Conservation (phyloP, 2,329 filamentous ascomycete species). For the Boeremia exigua region DNA sequence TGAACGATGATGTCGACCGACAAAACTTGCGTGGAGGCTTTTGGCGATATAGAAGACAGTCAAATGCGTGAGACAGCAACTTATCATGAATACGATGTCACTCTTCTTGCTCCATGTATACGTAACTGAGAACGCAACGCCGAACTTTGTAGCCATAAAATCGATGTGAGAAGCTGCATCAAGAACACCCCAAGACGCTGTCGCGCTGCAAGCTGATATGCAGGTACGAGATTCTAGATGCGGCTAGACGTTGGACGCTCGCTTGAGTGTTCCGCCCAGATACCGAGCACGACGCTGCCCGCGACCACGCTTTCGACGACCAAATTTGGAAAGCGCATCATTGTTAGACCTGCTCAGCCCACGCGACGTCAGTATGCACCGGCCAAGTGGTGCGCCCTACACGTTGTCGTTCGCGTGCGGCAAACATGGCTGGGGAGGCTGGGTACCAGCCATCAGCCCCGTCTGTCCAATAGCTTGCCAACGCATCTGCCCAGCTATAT, state of each 20-base stretch:
- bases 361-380: conserved; percentile 23
- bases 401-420: conserved; percentile 19
- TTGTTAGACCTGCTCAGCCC: not conserved
- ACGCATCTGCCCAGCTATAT: conserved; percentile 3
- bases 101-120: too few species aligned
- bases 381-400: conserved; percentile 21
- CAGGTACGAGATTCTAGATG: too few species aligned
- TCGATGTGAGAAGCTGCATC: too few species aligned
- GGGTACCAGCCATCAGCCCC: conserved; percentile 33
- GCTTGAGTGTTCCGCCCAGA: too few species aligned
- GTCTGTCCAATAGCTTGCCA: conserved; percentile 21
- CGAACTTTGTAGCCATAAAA: too few species aligned
- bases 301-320: not conserved
- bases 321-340: not conserved
- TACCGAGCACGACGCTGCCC: not conserved
- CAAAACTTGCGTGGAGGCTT: not conserved
- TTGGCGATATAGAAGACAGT: not conserved
- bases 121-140: too few species aligned
- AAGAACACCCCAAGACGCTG: too few species aligned
- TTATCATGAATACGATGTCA: not conserved
- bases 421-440: conserved; percentile 34
- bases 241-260: too few species aligned
- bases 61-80: not conserved
- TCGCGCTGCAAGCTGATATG: too few species aligned
- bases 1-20: too few species aligned